A percentile compares a stretch with the other conserved stretches of the same genome.
Evolutionary conservation across 1,284 basidiomycete genomes (phyloP).

Genomic region (Microbotryomycetes sp.): DNA sequence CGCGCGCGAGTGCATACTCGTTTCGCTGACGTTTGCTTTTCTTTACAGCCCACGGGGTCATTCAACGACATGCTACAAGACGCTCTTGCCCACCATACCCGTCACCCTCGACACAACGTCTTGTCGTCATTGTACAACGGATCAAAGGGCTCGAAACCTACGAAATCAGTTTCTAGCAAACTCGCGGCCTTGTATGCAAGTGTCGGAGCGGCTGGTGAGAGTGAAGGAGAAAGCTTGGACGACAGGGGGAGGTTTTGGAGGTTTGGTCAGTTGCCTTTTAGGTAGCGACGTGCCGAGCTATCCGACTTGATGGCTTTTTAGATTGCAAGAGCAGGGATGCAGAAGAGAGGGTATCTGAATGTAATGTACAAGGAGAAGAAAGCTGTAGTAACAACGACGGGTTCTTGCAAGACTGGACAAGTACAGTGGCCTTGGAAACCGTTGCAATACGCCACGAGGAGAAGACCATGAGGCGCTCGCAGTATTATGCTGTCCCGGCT

Average conservation of each 20-base stretch:
- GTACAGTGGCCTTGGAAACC: too few relatives aligned
- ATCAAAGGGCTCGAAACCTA: neutral
- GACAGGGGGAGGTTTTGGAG: slow-evolving; percentile 9
- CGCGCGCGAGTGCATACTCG: neutral
- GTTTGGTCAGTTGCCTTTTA: slow-evolving; percentile 10
- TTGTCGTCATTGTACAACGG: slow-evolving; percentile 9
- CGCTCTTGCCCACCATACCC: slow-evolving; percentile 15
- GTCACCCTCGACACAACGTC: slow-evolving; percentile 12
- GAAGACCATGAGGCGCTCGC: neutral
- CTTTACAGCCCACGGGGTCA: neutral
- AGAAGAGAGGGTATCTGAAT: neutral
- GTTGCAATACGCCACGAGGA: too few relatives aligned
- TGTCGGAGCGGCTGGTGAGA: slow-evolving; percentile 13
- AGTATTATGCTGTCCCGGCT: neutral
- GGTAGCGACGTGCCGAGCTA: neutral
- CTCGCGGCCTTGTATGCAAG: slow-evolving; percentile 7
- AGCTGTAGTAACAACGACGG: too few relatives aligned
- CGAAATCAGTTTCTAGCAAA: neutral
- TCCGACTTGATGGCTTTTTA: neutral
- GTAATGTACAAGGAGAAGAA: too few relatives aligned
- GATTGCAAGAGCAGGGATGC: neutral
- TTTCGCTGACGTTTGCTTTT: neutral
- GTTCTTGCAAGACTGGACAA: too few relatives aligned
- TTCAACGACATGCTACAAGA: slow-evolving; percentile 2
- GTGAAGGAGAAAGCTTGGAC: slow-evolving; percentile 1